Evolutionary conservation across 129 eudicot genomes (phyloP), one percentile per base, ranked within the genome.

Genomic region (Lactuca saligna): DNA sequence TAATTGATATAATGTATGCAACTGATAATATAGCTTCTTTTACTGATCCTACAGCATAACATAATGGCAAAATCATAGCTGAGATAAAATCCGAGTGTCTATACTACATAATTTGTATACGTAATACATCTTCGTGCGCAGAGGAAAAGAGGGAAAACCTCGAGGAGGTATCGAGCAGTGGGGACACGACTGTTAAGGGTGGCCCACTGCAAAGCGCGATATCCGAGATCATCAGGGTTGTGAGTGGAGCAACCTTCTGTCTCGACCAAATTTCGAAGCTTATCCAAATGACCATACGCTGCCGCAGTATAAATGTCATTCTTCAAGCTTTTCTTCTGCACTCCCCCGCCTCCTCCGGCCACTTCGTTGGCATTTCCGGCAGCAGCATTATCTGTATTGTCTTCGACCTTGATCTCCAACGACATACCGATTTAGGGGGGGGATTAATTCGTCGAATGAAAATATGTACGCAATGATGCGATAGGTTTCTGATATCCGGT

Each of bases 191-290:
- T 94, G 58, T 94, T 94, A n/a, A 94, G 86, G 7, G 99, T 95
- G 5, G 99, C 97, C 99, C 99, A 94, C 80, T 94, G 99, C 53
- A 94, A 86, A n/a, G 97, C 91, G 54, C 79, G 88, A 84, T 94
- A 94, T 13, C 99, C 97, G 8, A 82, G 81, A 25, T 80, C 84
- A 66, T 94, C 99, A 0, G 94, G 93, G 48, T 87, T 87, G 15
- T 86, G 75, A 25, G 87, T 81, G 6, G 96, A 89, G 69, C 96
- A 90, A 4, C 93, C 95, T 74, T 94, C 97, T 1, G 66, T 66
- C 80, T 90, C 97, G 37, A 90, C 97, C 88, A 94, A 65, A 54
- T 88, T 79, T 79, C 75, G 84, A 41, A 94, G 87, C 87, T 94
- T 94, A 74, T 94, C 97, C 85, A 94, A 65, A 71, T 94, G 91